phyloP scores from a whole-genome alignment of 2,329 filamentous ascomycete genomes.

The Fusarium nematophilum region DNA sequence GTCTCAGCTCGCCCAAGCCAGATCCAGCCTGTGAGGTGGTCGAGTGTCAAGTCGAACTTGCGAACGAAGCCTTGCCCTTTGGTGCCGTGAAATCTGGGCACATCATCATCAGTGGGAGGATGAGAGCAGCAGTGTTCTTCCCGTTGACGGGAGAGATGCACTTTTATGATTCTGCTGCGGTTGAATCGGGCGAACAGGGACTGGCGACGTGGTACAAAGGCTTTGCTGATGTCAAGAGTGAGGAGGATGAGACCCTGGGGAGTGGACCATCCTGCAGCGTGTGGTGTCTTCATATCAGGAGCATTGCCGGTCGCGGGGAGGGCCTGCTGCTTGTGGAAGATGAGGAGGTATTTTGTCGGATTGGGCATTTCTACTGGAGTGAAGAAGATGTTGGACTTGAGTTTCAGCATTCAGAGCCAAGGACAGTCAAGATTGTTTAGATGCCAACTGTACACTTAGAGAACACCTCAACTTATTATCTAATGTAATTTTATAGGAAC shows the following conservation, averaged over 20 bases:
- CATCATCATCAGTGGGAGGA: not conserved
- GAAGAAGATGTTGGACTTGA: not conserved
- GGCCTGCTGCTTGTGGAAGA: not conserved
- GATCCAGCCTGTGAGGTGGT: not conserved
- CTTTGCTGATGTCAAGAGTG: not conserved
- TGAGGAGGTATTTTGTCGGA: not conserved
- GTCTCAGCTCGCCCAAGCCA: not conserved
- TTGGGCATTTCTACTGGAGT: not conserved
- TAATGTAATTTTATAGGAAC: too few species aligned
- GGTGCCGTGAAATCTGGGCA: not conserved
- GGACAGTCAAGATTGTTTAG: not conserved
- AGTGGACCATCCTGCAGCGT: not conserved
- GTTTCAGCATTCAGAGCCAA: not conserved
- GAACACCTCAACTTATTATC: too few species aligned
- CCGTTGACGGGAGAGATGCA: not conserved
- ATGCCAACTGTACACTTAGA: too few species aligned
- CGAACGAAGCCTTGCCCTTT: not conserved
- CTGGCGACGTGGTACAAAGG: not conserved
- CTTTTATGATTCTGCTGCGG: not conserved
- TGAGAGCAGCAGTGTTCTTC: not conserved
- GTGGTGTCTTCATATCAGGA: not conserved
- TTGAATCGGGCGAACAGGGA: not conserved
- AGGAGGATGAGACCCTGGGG: not conserved
- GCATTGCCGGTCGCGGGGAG: not conserved
- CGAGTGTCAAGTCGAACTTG: not conserved